These are phyloP conservation scores for Hypoxylon sp. DNA, from an alignment of 2,329 filamentous ascomycete species.

Conservation along the genomic window DNA sequence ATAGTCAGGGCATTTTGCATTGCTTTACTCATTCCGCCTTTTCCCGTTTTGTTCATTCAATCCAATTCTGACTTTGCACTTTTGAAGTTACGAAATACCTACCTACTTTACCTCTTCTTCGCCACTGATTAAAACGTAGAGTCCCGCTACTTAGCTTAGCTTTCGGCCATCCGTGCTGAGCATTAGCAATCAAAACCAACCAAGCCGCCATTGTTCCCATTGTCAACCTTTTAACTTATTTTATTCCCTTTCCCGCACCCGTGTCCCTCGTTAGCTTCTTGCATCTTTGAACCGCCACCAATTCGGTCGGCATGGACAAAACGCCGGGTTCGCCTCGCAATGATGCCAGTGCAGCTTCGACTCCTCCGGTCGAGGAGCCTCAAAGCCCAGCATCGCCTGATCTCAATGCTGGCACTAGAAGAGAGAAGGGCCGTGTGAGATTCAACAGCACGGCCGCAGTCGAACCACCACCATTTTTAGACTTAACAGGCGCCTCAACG, in stretches of 20 bases:
- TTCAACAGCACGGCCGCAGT: conserved; percentile 57
- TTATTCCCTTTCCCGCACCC: conserved; percentile 8
- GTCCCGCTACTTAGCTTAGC: too few species aligned
- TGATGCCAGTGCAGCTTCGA: conserved; percentile 29
- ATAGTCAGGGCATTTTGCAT: conserved; percentile 27
- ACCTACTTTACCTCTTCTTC: not conserved
- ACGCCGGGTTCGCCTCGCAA: conserved; percentile 28
- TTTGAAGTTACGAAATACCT: not conserved
- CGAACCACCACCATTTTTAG: conserved; percentile 41
- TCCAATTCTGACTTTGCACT: conserved; percentile 22
- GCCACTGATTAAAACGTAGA: conserved; percentile 21
- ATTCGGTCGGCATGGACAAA: conserved; percentile 33
- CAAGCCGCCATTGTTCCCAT: too few species aligned
- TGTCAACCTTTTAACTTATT: conserved; percentile 6
- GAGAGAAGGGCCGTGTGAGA: conserved; percentile 58
- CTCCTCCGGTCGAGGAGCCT: conserved; percentile 28
- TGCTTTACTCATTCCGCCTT: conserved; percentile 19
- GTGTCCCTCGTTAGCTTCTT: conserved; percentile 17
- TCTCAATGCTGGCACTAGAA: conserved; percentile 41
- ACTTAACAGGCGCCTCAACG: conserved; percentile 23
- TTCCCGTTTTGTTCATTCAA: too few species aligned
- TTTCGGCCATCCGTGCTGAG: too few species aligned
- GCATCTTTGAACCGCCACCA: conserved; percentile 15
- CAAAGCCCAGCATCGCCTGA: conserved; percentile 33
- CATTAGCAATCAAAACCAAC: too few species aligned